Evolutionary conservation across 2,329 filamentous ascomycete species (phyloP), one percentile per base, ranked within the genome.

Genomic region (Colletotrichum noveboracense): DNA sequence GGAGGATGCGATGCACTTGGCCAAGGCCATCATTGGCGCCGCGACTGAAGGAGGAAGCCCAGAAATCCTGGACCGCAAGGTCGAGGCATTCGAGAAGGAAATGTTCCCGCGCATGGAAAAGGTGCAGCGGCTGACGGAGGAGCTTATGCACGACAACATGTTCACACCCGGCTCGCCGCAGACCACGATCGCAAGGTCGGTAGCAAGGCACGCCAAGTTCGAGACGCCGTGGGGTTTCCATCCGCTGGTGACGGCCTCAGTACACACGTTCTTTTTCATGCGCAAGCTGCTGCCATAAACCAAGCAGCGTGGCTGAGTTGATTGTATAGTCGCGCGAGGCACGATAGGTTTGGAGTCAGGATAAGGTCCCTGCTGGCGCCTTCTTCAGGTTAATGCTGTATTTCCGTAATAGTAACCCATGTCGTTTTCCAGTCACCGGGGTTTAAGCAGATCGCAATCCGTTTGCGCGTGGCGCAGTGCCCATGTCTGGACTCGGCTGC

Each of bases 1-100:
- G 80, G 85, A 87, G 62, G 91, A 93, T 80, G 87, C 90, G 9
- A 80, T 89, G 76, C 81, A 86, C 26, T 84, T 93, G 24, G 88
- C 87, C 0, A 79, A 83, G 34, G 84, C 85, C 8, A 88, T 91
- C 75, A 79, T 84, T 65, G 75, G 76, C 10, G 79, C 80, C 2
- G 75, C 77, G 3, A 66, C 81, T 24, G 76, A 79, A 13, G 78
- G 79, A 9, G 78, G 79, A 34, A 70, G 28, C 6, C 55, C 66
- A n/a, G 79, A 79, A 2, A 70, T 68, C 26, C 76, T 88, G 7
- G 84, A 87, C 66, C 79, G 81, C 66, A 81, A 80, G 38, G 80
- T 87, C 28, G 71, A 70, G 3, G 77, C 67, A 5, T 87, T 83
- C 66, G 86, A 88, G 78, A 78, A 80, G 55, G 79, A 78, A 12